These are phyloP conservation scores for Chimonanthus salicifolius DNA, from an alignment of 164 flowering plant genomes.

Conservation along the genomic window DNA sequence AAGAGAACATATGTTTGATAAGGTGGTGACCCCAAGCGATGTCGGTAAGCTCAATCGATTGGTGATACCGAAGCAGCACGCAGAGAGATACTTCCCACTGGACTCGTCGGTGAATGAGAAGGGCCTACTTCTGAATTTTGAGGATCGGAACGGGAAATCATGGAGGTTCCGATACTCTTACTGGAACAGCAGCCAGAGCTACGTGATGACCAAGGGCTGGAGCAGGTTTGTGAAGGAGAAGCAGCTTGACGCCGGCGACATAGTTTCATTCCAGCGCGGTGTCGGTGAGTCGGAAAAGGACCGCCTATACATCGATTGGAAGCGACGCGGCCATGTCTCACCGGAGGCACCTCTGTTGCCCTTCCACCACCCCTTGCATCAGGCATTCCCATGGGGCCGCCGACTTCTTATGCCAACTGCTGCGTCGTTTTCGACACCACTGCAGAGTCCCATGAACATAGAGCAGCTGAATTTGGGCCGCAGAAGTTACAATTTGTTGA, in stretches of 20 bases:
- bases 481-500: conserved; percentile 19
- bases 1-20: conserved; percentile 93
- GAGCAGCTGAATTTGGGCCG: conserved; percentile 17
- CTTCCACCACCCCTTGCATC: conserved; percentile 12
- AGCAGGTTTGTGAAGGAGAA: conserved; percentile 95
- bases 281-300: conserved; percentile 44
- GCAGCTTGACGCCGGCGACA: conserved; percentile 85
- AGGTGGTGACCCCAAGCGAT: conserved; percentile 92
- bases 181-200: conserved; percentile 99
- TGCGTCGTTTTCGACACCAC: conserved; percentile 1
- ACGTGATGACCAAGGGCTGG: conserved; percentile 99
- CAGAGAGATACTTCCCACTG: conserved; percentile 88
- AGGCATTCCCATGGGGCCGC: conserved; percentile 31
- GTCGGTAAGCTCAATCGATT: conserved; percentile 91
- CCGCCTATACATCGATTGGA: conserved; percentile 75
- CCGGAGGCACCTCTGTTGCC: conserved; percentile 13
- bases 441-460: conserved; percentile 5
- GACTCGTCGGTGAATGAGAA: conserved; percentile 67
- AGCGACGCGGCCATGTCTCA: conserved; percentile 45
- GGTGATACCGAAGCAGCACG: conserved; percentile 94
- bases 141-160: conserved; percentile 70
- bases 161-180: conserved; percentile 95
- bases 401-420: conserved; percentile 17
- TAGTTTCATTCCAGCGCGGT: conserved; percentile 77
- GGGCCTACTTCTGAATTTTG: conserved; percentile 71